Base-by-base conservation (phyloP, 2,329 filamentous ascomycete genomes). In the Fusarium tjaetaba region DNA sequence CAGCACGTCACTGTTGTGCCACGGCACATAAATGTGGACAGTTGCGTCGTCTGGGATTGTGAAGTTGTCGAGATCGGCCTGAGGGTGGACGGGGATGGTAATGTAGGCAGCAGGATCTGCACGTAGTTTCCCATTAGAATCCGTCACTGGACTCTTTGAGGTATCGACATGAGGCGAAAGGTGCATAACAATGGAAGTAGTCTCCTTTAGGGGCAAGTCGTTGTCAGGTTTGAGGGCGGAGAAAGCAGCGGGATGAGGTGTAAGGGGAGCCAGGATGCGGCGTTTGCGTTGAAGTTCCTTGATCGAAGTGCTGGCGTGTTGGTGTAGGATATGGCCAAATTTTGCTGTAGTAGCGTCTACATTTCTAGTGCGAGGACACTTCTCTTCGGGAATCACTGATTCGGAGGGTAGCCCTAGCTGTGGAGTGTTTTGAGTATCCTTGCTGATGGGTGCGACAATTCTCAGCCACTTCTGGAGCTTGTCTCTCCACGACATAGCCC, bases 281-380 rank as follows among this genome's bases (percentile, higher is more conserved):
- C 73, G 72, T 20, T 42, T 53, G 22, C 72, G 68, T 16, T 46
- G n/a, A 36, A 71, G 61, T 15, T 39, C 36, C 28, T 43, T 45
- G 1, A 48, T 42, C 15, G 67, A 59, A 24, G 30, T 36, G n/a
- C 53, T 41, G 18, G 43, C 32, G 11, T 61, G 49, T 14, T 46
- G 41, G 67, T 86, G 85, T 1, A 90, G 82, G 39, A 89, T 70
- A 60, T 88, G 85, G 24, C 88, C 88, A 72, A 90, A 90, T 6
- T 82, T 81, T 16, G 87, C 87, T 6, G 76, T 79, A 4, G 85
- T 84, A 11, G 74, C 59, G n/a, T 68, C 70, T 26, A 28, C 55
- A 30, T 39, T 43, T 32, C 46, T 61, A 32, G 10, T 13, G 55
- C 32, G 14, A 41, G 51, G 8, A 32, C n/a, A 3, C 51, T 39